phyloP scores from a whole-genome alignment of 805 yeast genomes.

The Candida yuanshanica region DNA sequence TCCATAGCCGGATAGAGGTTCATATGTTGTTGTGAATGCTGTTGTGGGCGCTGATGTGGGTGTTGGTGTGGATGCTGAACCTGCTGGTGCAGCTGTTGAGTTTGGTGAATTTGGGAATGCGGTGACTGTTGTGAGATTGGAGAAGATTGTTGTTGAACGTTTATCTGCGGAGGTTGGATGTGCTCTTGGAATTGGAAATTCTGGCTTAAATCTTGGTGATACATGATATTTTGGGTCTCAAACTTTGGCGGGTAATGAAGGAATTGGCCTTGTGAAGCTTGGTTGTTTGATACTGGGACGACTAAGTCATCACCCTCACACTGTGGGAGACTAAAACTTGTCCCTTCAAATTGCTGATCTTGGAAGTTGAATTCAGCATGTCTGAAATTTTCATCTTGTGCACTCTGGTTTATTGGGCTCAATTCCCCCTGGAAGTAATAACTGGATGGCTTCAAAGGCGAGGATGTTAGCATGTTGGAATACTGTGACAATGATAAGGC shows the following conservation, averaged over 20 bases:
- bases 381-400: slow-evolving; percentile 10
- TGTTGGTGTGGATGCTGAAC: slow-evolving; percentile 5
- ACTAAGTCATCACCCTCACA: slow-evolving; percentile 1
- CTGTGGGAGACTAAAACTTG: not conserved
- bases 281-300: slow-evolving; percentile 4
- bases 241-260: slow-evolving; percentile 1
- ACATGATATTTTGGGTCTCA: not conserved
- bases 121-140: slow-evolving; percentile 1
- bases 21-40: slow-evolving; percentile 5
- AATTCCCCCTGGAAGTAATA: slow-evolving; percentile 12
- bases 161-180: slow-evolving; percentile 9
- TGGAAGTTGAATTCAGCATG: slow-evolving; percentile 1
- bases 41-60: slow-evolving; percentile 4
- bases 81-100: slow-evolving; percentile 7
- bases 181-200: slow-evolving; percentile 26
- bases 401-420: not conserved
- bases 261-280: not conserved
- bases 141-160: slow-evolving; percentile 3
- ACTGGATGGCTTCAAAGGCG: slow-evolving; percentile 15
- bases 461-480: slow-evolving; percentile 14
- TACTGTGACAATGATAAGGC: slow-evolving; percentile 12
- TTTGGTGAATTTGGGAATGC: slow-evolving; percentile 37
- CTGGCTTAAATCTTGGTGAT: slow-evolving; percentile 26
- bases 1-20: slow-evolving; percentile 18
- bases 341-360: not conserved